phyloP scores from a whole-genome alignment of 1,284 basidiomycete genomes.

The Veloporphyrellus conicus region DNA sequence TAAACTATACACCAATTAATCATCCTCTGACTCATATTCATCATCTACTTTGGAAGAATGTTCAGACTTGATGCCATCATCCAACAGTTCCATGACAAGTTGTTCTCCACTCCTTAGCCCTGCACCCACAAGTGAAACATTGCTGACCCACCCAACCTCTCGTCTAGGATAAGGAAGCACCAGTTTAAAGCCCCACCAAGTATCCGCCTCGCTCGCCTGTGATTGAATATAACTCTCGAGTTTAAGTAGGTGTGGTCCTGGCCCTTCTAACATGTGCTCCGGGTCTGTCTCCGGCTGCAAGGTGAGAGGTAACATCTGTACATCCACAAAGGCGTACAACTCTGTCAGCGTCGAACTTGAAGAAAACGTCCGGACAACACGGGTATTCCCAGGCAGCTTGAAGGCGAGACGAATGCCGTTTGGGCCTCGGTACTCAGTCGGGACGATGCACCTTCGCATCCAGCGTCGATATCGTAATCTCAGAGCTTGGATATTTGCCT shows the following conservation, averaged over 20 bases:
- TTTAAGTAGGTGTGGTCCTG: constrained; percentile 35
- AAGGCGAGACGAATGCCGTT: constrained; percentile 57
- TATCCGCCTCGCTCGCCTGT: constrained; percentile 31
- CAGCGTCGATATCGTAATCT: constrained; percentile 51
- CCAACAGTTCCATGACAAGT: constrained; percentile 63
- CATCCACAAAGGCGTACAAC: constrained; percentile 70
- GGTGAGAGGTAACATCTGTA: constrained; percentile 42
- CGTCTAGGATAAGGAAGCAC: constrained; percentile 66
- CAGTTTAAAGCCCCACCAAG: constrained; percentile 73
- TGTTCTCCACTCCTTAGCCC: constrained; percentile 62
- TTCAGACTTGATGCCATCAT: constrained; percentile 8
- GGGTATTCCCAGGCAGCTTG: constrained; percentile 60
- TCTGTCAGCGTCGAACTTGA: constrained; percentile 51
- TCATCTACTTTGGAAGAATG: constrained; percentile 42
- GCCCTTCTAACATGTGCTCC: constrained; percentile 35
- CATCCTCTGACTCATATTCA: constrained; percentile 59
- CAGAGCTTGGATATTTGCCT: constrained; percentile 30
- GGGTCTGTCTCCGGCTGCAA: constrained; percentile 43
- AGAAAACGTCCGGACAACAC: constrained; percentile 57
- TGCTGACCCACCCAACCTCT: constrained; percentile 53
- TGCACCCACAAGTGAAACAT: constrained; percentile 46
- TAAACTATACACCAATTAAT: constrained; percentile 27
- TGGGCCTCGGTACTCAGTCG: constrained; percentile 34
- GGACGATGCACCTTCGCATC: constrained; percentile 40
- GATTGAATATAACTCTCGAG: constrained; percentile 41